Percentiles rank a stretch among this genome's conserved stretches.
These are phyloP conservation scores for Lolium multiflorum DNA, from an alignment of 176 grass and related monocot genomes.

Conservation along the genomic window DNA sequence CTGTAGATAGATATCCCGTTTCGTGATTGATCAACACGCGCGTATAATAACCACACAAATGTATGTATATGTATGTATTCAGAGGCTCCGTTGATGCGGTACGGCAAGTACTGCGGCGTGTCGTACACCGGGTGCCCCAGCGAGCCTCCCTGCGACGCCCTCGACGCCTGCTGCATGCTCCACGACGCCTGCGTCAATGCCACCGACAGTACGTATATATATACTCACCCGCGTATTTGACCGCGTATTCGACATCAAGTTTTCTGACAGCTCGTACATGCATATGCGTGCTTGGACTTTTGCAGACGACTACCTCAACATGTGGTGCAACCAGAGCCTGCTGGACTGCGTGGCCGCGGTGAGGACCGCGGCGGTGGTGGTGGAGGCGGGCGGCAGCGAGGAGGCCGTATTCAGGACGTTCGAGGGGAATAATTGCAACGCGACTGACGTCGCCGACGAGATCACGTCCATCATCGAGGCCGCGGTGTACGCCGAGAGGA, in stretches of 20 bases:
- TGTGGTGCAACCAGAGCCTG: constrained; percentile 86
- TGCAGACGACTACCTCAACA: constrained; percentile 84
- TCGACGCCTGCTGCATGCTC: constrained; percentile 94
- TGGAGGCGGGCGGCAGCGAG: background rate
- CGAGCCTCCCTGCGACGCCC: constrained; percentile 78
- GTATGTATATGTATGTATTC: background rate
- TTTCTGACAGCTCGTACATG: background rate
- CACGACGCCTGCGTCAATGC: constrained; percentile 80
- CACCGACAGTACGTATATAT: constrained; percentile 47
- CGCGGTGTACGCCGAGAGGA: constrained; percentile 61
- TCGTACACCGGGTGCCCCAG: constrained; percentile 79
- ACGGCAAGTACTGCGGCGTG: constrained; percentile 92
- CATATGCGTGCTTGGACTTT: background rate
- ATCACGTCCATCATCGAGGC: constrained; percentile 72
- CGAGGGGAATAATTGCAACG: constrained; percentile 69
- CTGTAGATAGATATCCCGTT: no score
- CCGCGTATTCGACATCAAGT: background rate
- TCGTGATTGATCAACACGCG: background rate
- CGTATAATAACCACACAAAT: background rate
- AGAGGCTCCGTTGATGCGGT: constrained; percentile 76
- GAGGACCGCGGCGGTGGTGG: constrained; percentile 16
- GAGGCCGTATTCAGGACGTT: constrained; percentile 55
- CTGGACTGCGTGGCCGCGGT: constrained; percentile 67
- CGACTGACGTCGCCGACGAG: constrained; percentile 70
- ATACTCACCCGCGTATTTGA: background rate